Evolutionary conservation across 192 early-diverging fungal genomes (phyloP).

Genomic region (Backusella parvicylindrica): DNA sequence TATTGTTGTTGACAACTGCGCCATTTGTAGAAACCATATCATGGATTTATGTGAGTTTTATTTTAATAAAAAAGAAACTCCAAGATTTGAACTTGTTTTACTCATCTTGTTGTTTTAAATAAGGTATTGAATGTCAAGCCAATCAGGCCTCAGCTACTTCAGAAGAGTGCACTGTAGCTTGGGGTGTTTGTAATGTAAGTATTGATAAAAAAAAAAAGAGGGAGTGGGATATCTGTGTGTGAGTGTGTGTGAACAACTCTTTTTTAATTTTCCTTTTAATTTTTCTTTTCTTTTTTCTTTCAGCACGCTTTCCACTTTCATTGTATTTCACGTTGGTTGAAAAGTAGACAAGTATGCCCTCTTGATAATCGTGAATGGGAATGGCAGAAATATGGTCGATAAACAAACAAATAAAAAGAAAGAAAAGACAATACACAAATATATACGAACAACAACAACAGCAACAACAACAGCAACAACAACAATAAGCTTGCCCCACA

Average conservation of each 20-base stretch:
- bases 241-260: background rate
- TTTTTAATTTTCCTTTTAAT: background rate
- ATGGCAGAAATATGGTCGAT: constrained; percentile 81
- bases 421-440: background rate
- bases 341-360: constrained; percentile 94
- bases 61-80: no score
- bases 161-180: constrained; percentile 94
- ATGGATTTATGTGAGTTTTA: constrained; percentile 89
- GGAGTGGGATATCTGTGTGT: background rate
- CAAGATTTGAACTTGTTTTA: background rate
- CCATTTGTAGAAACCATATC: constrained; percentile 99
- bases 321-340: constrained; percentile 97
- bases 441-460: background rate
- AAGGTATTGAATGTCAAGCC: constrained; percentile 96
- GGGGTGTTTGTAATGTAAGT: constrained; percentile 93
- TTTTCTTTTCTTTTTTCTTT: background rate
- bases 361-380: constrained; percentile 99
- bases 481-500: background rate
- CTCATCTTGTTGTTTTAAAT: background rate
- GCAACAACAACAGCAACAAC: background rate
- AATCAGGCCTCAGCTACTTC: constrained; percentile 91
- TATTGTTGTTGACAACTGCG: constrained; percentile 97
- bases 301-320: constrained; percentile 99
- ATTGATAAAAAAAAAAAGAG: background rate
- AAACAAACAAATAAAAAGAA: background rate